Evolutionary conservation across 169 alveolate species (phyloP).

Genomic region (Plasmodium coatneyi): DNA sequence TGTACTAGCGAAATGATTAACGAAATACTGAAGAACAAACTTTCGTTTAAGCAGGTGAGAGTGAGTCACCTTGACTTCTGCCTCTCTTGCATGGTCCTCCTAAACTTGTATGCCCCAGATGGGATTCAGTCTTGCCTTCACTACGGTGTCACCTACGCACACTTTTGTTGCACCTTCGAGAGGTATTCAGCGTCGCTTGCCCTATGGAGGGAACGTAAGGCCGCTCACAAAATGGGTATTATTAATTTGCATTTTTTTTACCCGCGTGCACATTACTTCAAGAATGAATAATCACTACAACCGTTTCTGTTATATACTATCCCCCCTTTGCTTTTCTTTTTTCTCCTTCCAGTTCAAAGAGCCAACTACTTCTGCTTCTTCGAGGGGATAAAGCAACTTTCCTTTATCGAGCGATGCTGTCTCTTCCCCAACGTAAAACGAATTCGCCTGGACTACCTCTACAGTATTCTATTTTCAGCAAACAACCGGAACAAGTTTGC

Average conservation of each 20-base stretch:
- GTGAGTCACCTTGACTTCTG: constrained; percentile 20
- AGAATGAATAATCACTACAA: no score
- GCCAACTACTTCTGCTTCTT: constrained; percentile 62
- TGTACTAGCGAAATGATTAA: constrained; percentile 10
- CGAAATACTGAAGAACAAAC: constrained; percentile 21
- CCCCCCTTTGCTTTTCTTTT: not conserved
- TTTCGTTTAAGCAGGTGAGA: constrained; percentile 21
- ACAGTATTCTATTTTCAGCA: constrained; percentile 30
- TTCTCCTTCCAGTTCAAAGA: constrained; percentile 13
- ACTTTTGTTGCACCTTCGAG: not conserved
- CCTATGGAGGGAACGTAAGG: constrained; percentile 40
- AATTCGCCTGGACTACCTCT: constrained; percentile 24
- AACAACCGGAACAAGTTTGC: constrained; percentile 49
- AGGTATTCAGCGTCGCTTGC: constrained; percentile 22
- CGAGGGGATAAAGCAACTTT: constrained; percentile 25
- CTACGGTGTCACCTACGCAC: not conserved
- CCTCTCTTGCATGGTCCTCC: constrained; percentile 32
- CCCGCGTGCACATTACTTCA: not conserved
- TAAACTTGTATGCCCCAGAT: constrained; percentile 10
- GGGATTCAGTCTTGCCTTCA: constrained; percentile 8
- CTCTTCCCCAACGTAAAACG: constrained; percentile 16
- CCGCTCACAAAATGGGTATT: not conserved
- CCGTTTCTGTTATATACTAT: not conserved
- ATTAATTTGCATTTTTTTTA: not conserved
- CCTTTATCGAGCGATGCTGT: constrained; percentile 22